A percentile compares a stretch with the other conserved stretches of the same genome.
Evolutionary conservation across 345 rosid species (phyloP).

Genomic region (Eucalyptus polyanthemos): DNA sequence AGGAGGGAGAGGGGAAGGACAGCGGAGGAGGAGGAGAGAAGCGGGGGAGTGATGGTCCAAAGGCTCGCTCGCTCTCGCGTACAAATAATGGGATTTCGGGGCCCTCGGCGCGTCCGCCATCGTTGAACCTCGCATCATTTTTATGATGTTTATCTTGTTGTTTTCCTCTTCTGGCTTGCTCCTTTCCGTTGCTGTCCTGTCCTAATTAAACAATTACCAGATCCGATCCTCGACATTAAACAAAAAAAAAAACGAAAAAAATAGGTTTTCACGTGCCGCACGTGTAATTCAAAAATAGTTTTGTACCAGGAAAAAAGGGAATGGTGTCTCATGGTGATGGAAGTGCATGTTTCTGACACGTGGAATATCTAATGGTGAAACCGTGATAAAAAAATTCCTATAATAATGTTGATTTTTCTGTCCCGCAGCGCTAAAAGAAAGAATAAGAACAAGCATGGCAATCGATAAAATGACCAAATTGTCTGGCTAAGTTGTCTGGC

Average conservation of each 20-base stretch:
- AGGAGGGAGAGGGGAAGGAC: neutral
- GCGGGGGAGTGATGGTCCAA: neutral
- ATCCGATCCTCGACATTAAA: neutral
- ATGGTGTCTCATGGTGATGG: neutral
- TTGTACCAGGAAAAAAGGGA: neutral
- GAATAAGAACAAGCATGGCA: neutral
- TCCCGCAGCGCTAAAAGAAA: neutral
- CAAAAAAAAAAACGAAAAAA: neutral
- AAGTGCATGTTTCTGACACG: neutral
- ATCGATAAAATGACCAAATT: no score
- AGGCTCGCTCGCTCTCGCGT: neutral
- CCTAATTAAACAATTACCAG: neutral
- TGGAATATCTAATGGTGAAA: neutral
- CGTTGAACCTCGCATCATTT: neutral
- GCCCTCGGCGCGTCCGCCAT: neutral
- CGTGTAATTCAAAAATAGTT: neutral
- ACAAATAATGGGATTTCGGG: neutral
- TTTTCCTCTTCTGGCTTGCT: neutral
- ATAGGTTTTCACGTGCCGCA: neutral
- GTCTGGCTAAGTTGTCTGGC: no score
- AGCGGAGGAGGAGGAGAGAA: neutral
- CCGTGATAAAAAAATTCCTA: no score
- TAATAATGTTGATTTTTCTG: neutral
- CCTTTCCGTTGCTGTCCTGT: neutral
- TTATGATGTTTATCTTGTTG: neutral